These are phyloP conservation scores for Podospora australis DNA, from an alignment of 495 filamentous ascomycete genomes.

Conservation along the genomic window DNA sequence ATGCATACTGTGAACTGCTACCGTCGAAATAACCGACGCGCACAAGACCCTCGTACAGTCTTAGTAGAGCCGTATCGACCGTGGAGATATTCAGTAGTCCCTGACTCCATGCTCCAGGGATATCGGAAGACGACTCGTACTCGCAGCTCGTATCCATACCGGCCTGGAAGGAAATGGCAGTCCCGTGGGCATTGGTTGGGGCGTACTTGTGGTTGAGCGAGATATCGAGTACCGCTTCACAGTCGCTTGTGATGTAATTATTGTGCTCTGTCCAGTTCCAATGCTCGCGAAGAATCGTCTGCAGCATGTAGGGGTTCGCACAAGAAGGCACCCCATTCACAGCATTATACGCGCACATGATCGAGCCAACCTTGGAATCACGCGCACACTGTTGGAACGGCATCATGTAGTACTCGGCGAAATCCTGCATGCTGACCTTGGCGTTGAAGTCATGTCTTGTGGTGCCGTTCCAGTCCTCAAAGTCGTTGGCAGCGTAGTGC, in stretches of 20 bases:
- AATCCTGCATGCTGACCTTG: constrained; percentile 34
- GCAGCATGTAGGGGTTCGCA: constrained; percentile 35
- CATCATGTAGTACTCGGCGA: constrained; percentile 43
- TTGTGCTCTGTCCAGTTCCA: constrained; percentile 40
- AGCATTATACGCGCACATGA: constrained; percentile 46
- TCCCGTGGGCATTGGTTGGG: constrained; percentile 17
- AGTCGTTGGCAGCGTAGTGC: constrained; percentile 46
- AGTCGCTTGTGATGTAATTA: constrained; percentile 40
- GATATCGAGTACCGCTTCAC: constrained; percentile 38
- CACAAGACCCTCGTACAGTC: constrained; percentile 40
- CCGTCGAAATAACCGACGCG: constrained; percentile 34
- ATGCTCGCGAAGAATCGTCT: constrained; percentile 38
- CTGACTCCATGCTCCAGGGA: constrained; percentile 16
- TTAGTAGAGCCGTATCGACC: constrained; percentile 16
- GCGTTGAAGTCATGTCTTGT: constrained; percentile 34
- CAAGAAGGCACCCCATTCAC: constrained; percentile 43
- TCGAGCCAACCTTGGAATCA: constrained; percentile 37
- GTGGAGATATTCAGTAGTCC: constrained; percentile 12
- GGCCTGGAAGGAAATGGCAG: constrained; percentile 17
- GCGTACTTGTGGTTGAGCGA: constrained; percentile 21
- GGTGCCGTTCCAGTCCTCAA: constrained; percentile 44
- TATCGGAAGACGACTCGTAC: constrained; percentile 14
- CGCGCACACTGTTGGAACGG: constrained; percentile 41
- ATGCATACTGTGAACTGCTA: constrained; percentile 4
- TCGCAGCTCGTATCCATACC: constrained; percentile 20